phyloP scores from a whole-genome alignment of 2,329 filamentous ascomycete species.

The Cladosporium sp. region DNA sequence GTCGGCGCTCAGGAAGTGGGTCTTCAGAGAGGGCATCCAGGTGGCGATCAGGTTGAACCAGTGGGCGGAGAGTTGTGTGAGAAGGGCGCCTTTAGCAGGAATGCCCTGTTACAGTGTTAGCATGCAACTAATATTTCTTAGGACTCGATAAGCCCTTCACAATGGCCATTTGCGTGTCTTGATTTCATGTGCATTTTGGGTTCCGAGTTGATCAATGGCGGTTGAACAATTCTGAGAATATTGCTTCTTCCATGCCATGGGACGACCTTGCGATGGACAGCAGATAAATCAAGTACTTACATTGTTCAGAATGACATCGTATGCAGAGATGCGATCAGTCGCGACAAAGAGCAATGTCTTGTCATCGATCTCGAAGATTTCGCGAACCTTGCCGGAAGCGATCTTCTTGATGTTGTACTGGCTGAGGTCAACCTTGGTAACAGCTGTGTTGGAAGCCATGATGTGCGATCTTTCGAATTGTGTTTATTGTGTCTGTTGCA shows the following conservation, averaged over 20 bases:
- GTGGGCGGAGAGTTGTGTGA: constrained; percentile 67
- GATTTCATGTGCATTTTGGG: background rate
- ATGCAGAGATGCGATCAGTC: constrained; percentile 90
- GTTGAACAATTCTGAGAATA: background rate
- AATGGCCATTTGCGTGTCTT: background rate
- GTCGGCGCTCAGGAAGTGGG: constrained; percentile 63
- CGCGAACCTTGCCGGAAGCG: constrained; percentile 74
- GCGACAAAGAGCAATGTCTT: constrained; percentile 78
- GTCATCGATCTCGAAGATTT: constrained; percentile 73
- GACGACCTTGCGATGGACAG: background rate
- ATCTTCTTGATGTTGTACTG: constrained; percentile 47
- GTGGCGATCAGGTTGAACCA: constrained; percentile 67
- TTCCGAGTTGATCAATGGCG: background rate
- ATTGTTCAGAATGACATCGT: constrained; percentile 88
- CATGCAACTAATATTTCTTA: background rate
- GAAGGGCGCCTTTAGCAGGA: constrained; percentile 66
- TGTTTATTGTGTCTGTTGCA: background rate
- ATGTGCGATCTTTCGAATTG: background rate
- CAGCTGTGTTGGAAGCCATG: constrained; percentile 17
- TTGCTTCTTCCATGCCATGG: background rate
- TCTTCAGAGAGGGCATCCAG: constrained; percentile 60
- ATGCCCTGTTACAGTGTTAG: constrained; percentile 55
- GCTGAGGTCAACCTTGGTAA: constrained; percentile 28
- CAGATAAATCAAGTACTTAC: constrained; percentile 44
- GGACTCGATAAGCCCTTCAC: background rate